These are phyloP conservation scores for Gnaphalium uliginosum DNA, from an alignment of 129 eudicot species.

Conservation along the genomic window DNA sequence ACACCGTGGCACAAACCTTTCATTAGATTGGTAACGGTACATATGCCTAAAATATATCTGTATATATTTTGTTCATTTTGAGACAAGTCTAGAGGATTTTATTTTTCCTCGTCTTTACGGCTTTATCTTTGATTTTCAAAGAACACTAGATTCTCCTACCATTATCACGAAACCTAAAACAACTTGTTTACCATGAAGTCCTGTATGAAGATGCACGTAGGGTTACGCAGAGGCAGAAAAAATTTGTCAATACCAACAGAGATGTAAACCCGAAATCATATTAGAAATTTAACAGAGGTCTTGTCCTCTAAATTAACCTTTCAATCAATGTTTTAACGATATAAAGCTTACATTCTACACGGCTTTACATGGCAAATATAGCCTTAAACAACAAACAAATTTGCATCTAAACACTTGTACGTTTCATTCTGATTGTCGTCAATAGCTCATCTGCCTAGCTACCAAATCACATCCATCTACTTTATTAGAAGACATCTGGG, in stretches of 20 bases:
- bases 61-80: no score
- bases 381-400: conserved; percentile 12
- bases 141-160: background rate
- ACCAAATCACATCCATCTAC: background rate
- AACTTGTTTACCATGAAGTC: background rate
- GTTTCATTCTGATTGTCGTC: background rate
- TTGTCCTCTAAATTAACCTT: conserved; percentile 33
- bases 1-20: no score
- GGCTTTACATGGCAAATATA: conserved; percentile 10
- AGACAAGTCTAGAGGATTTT: no score
- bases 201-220: background rate
- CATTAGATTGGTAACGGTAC: no score
- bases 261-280: conserved; percentile 7
- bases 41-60: no score
- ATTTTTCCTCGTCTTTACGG: background rate
- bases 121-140: background rate
- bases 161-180: background rate
- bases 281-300: conserved; percentile 22
- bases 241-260: background rate
- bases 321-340: conserved; percentile 13
- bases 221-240: background rate
- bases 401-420: conserved; percentile 12
- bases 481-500: conserved; percentile 62
- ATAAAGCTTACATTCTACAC: conserved; percentile 19
- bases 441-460: conserved; percentile 13